Conservation (phyloP, 139 green algal genomes). For the Zygnema circumcarinatum region DNA sequence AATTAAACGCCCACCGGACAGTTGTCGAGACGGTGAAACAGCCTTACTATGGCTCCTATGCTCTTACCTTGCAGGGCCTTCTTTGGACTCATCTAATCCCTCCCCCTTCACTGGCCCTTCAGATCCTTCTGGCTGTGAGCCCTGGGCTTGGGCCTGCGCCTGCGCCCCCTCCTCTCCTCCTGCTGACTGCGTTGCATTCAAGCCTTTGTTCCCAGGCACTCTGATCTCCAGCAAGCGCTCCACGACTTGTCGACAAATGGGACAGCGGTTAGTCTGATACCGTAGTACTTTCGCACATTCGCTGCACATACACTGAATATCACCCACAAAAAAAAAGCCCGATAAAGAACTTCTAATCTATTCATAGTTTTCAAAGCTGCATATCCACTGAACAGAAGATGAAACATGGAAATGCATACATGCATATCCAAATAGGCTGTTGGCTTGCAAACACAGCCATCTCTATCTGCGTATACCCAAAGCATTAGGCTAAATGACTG, state of each 20-base stretch:
- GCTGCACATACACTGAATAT: slow-evolving; percentile 88
- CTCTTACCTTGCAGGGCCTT: no score
- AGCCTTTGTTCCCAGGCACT: slow-evolving; percentile 9
- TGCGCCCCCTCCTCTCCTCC: not conserved
- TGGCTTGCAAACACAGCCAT: no score
- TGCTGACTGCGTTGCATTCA: not conserved
- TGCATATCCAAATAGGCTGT: no score
- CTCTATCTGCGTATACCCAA: no score
- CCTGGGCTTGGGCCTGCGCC: no score
- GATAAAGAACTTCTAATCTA: not conserved
- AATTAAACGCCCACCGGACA: no score
- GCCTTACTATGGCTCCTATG: no score
- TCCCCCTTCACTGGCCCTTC: no score
- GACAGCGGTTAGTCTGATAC: slow-evolving; percentile 79
- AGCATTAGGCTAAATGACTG: no score
- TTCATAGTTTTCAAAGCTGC: not conserved
- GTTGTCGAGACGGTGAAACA: no score
- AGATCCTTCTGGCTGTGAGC: no score
- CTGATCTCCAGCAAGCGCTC: slow-evolving; percentile 52
- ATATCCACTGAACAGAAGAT: not conserved
- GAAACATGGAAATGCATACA: not conserved
- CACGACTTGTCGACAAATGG: slow-evolving; percentile 79
- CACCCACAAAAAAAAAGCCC: slow-evolving; percentile 1
- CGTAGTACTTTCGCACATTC: slow-evolving; percentile 68
- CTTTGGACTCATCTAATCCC: no score